These are phyloP conservation scores for Corylus avellana DNA, from an alignment of 306 rosid genomes.

Conservation along the genomic window DNA sequence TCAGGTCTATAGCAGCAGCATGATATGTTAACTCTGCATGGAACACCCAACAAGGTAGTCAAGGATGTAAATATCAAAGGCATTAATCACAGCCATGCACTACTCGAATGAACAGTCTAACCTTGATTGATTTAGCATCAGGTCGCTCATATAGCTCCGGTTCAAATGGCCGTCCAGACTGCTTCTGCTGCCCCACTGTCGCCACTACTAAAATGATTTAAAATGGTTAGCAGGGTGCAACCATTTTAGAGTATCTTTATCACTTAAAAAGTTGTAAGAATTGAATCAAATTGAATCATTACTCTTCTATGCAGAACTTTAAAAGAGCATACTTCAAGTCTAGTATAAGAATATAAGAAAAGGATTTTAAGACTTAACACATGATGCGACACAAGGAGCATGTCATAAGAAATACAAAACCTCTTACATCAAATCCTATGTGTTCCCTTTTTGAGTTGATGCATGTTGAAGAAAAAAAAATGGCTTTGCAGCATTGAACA, in stretches of 20 bases:
- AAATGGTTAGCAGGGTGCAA: constrained; percentile 20
- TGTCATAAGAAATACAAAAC: not conserved
- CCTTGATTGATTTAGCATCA: constrained; percentile 44
- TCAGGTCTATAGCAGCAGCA: not conserved
- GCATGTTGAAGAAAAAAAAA: not conserved
- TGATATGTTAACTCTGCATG: not conserved
- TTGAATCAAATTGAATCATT: constrained; percentile 20
- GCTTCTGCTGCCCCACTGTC: constrained; percentile 44
- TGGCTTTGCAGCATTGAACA: not conserved
- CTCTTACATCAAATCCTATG: not conserved
- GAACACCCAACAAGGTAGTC: not conserved
- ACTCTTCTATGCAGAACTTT: constrained; percentile 15
- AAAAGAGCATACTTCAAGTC: not conserved
- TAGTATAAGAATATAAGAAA: constrained; percentile 4
- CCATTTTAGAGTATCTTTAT: constrained; percentile 10
- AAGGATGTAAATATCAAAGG: not conserved
- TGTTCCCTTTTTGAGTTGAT: not conserved
- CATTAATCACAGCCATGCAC: constrained; percentile 3
- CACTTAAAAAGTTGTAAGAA: constrained; percentile 27
- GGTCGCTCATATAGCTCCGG: constrained; percentile 46
- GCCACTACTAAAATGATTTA: constrained; percentile 29
- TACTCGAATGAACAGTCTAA: constrained; percentile 23
- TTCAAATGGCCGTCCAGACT: constrained; percentile 48
- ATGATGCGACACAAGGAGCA: not conserved
- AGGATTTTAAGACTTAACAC: not conserved